phyloP scores from a whole-genome alignment of 371 early-diverging fungal genomes.

The Actinomortierella wolfii region DNA sequence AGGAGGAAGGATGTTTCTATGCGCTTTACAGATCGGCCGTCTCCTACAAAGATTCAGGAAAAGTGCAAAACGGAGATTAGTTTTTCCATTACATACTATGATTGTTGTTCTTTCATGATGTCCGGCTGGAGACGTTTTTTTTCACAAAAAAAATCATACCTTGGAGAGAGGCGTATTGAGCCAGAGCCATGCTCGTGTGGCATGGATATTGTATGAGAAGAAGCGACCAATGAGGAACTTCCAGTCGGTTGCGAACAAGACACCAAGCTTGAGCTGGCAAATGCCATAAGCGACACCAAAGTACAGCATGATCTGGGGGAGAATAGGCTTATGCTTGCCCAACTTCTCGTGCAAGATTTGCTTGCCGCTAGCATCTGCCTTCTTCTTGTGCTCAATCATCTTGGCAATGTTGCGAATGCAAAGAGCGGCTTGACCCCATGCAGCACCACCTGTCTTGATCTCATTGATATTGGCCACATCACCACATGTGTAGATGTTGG shows the following conservation, averaged over 20 bases:
- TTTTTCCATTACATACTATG: too few species aligned
- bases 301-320: conserved; percentile 36
- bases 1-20: too few species aligned
- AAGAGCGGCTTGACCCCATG: conserved; percentile 21
- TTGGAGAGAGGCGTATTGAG: conserved; percentile 23
- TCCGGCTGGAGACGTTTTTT: too few species aligned
- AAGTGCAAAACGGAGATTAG: too few species aligned
- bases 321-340: conserved; percentile 13
- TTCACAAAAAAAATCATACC: too few species aligned
- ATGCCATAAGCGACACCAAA: conserved; percentile 26
- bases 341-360: conserved; percentile 7
- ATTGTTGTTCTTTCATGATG: too few species aligned
- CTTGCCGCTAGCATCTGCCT: too few species aligned
- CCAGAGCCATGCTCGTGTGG: conserved; percentile 31
- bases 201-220: conserved; percentile 30
- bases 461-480: conserved; percentile 58
- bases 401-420: conserved; percentile 42
- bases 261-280: conserved; percentile 23
- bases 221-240: conserved; percentile 24
- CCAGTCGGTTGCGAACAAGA: conserved; percentile 13
- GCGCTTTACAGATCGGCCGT: conserved; percentile 17
- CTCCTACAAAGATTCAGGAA: conserved; percentile 3
- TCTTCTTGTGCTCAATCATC: conserved; percentile 19
- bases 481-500: conserved; percentile 72
- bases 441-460: conserved; percentile 50